These are phyloP conservation scores for Lophiotrema nucula DNA, from an alignment of 495 filamentous ascomycete genomes.

Conservation along the genomic window DNA sequence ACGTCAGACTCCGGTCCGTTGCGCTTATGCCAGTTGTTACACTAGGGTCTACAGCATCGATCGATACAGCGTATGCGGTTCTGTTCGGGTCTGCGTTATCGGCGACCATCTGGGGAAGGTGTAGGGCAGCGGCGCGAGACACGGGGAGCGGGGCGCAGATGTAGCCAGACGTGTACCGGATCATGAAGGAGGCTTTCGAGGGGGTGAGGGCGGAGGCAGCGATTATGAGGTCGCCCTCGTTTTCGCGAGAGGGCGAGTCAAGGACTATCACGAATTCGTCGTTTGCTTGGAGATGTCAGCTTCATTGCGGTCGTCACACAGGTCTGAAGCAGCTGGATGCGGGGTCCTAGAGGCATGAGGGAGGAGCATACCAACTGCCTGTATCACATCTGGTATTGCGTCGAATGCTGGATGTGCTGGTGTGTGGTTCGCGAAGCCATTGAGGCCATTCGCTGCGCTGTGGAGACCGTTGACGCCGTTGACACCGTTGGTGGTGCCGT, in stretches of 20 bases:
- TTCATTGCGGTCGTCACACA: too few relatives aligned
- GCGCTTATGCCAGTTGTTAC: constrained; percentile 90
- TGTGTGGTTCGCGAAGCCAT: constrained; percentile 4
- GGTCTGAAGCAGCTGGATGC: too few relatives aligned
- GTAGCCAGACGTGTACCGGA: constrained; percentile 78
- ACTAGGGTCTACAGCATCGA: constrained; percentile 70
- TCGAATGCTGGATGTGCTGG: constrained; percentile 58
- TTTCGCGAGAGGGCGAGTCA: constrained; percentile 85
- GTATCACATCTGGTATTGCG: constrained; percentile 78
- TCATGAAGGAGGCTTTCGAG: constrained; percentile 91
- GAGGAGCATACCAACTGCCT: constrained; percentile 71
- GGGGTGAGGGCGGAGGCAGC: constrained; percentile 82
- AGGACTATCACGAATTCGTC: constrained; percentile 96
- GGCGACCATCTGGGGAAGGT: constrained; percentile 85
- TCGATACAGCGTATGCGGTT: constrained; percentile 87
- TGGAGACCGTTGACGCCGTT: constrained; percentile 16
- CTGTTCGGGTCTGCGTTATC: constrained; percentile 79
- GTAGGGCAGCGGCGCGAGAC: constrained; percentile 61
- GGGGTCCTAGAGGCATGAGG: not conserved
- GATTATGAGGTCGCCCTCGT: constrained; percentile 97
- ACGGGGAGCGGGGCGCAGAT: constrained; percentile 83
- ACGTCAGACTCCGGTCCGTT: constrained; percentile 80
- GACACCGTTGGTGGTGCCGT: constrained; percentile 21
- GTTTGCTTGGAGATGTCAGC: constrained; percentile 68
- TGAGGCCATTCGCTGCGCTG: constrained; percentile 5